Conservation (phyloP, 108 stramenopile genomes). For the Conticribra weissflogii region DNA sequence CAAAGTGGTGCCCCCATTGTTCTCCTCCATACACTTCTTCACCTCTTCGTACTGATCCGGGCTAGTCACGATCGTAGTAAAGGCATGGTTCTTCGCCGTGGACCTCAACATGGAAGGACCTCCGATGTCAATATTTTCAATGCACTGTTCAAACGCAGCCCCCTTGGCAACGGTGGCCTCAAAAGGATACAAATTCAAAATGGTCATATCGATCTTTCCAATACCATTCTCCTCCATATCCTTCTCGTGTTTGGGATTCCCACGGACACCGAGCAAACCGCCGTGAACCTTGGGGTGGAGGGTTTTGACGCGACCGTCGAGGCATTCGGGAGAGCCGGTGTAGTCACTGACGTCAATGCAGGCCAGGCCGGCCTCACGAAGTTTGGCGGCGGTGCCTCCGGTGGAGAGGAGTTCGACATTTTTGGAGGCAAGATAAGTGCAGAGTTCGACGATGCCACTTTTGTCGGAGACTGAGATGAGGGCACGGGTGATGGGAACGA, state of each 20-base stretch:
- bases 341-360: slow-evolving; percentile 93
- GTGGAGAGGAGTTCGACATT: slow-evolving; percentile 95
- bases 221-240: slow-evolving; percentile 92
- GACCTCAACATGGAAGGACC: slow-evolving; percentile 99
- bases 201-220: slow-evolving; percentile 95
- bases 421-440: slow-evolving; percentile 72
- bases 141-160: slow-evolving; percentile 91
- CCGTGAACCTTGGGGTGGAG: slow-evolving; percentile 99
- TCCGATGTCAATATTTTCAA: slow-evolving; percentile 99
- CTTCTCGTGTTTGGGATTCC: slow-evolving; percentile 89
- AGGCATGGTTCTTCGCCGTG: slow-evolving; percentile 97
- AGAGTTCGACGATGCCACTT: slow-evolving; percentile 93
- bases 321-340: slow-evolving; percentile 93
- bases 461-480: slow-evolving; percentile 97
- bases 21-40: slow-evolving; percentile 69
- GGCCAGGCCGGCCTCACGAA: slow-evolving; percentile 86
- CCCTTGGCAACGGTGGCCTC: slow-evolving; percentile 92
- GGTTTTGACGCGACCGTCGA: slow-evolving; percentile 99
- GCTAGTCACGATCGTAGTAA: slow-evolving; percentile 91
- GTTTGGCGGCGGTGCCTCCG: slow-evolving; percentile 93
- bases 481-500: slow-evolving; percentile 88
- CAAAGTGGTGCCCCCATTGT: slow-evolving; percentile 87
- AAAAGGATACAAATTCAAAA: slow-evolving; percentile 98
- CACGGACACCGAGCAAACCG: slow-evolving; percentile 93
- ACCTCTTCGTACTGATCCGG: slow-evolving; percentile 91